Conservation (phyloP, 208 protist genomes). For the Sergeia podlipaevii region DNA sequence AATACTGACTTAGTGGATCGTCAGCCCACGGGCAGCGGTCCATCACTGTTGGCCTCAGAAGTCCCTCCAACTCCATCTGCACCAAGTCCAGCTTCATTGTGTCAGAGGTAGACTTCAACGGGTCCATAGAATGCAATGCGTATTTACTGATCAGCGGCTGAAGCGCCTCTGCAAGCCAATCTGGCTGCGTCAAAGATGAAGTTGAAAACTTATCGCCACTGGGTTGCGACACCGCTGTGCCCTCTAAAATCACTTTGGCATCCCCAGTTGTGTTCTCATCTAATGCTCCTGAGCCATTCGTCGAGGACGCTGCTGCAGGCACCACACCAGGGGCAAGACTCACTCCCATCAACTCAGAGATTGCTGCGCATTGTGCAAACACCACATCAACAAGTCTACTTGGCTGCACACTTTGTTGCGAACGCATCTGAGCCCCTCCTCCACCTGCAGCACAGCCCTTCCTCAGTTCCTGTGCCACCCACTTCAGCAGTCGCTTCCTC, state of each 20-base stretch:
- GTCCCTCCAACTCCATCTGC: constrained; percentile 59
- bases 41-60: constrained; percentile 57
- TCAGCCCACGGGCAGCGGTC: constrained; percentile 53
- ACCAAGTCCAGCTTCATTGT: constrained; percentile 29
- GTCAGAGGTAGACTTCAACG: neutral
- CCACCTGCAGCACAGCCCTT: neutral
- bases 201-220: no score
- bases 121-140: constrained; percentile 15
- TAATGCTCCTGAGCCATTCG: neutral
- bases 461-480: constrained; percentile 50
- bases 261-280: constrained; percentile 6
- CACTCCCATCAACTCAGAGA: constrained; percentile 46
- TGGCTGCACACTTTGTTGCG: neutral
- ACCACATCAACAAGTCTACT: constrained; percentile 43
- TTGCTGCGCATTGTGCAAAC: constrained; percentile 74
- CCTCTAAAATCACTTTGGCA: neutral
- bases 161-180: constrained; percentile 27
- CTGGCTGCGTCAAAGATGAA: no score
- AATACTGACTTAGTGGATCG: neutral
- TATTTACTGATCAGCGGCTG: constrained; percentile 40
- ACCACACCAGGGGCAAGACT: no score
- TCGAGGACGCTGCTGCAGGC: neutral
- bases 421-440: constrained; percentile 1
- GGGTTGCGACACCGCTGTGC: neutral
- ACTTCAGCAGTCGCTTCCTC: constrained; percentile 66